Base-by-base conservation (phyloP, 345 rosid species). In the Lumnitzera racemosa region DNA sequence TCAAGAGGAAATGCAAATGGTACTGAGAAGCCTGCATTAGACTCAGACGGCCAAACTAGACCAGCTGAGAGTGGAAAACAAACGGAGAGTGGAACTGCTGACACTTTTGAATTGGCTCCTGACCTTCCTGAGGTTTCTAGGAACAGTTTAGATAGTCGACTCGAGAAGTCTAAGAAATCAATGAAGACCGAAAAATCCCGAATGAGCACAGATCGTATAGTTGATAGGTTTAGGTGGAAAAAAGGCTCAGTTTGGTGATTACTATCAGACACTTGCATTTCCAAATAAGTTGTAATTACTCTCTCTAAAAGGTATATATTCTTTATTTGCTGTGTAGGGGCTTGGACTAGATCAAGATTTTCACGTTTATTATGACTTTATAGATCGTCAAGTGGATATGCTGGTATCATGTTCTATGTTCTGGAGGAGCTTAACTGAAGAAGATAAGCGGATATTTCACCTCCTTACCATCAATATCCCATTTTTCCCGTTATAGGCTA, bases 91-190 rank as follows among this genome's bases (percentile, higher is more conserved):
- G 91, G 82, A 41, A 65, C 82, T 64, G 68, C 84, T 4, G 90
- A 89, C 62, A 80, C 94, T 1, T 87, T 85, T 67, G 88, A 89
- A 65, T 66, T 85, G 66, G 85, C 69, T 23, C 71, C 87, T 11
- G 83, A 82, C 63, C 83, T 89, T 65, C 96, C 91, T 0, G 85
- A 89, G 80, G 75, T 87, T 53, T 94, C 97, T 61, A 86, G 97
- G 70, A 94, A 94, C 80, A 89, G 97, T 60, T 84, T 94, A 72
- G 99, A 94, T 62, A 94, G 99, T 64, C 84, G 95, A 66, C 88
- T 94, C 20, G 96, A 85, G 77, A 87, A 87, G 74, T 82, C 94
- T 54, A 92, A 92, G 84, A 92, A 80, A 76, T 74, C 85, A 43
- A 77, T 64, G 69, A 87, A 85, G 75, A 96, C 87, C 1, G 97